Conservation (phyloP, 208 protist species). For the Tetramitus jugosus region DNA sequence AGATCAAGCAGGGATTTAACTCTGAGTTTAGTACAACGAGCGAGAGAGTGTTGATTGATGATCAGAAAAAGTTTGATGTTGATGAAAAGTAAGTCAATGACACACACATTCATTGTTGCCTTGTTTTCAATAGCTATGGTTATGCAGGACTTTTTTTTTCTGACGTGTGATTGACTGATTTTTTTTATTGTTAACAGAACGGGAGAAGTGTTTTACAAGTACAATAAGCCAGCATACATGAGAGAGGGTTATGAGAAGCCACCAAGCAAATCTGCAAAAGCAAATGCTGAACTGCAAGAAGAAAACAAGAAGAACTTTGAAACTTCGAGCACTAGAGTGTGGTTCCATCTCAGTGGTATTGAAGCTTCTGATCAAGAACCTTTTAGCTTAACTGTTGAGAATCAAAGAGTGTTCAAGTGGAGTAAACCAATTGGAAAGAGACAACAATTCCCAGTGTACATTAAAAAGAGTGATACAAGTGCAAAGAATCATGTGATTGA, state of each 20-base stretch:
- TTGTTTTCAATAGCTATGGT: no score
- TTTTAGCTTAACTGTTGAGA: background rate
- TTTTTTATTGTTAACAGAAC: no score
- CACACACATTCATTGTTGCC: no score
- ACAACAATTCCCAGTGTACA: background rate
- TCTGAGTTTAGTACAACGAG: background rate
- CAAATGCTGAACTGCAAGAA: no score
- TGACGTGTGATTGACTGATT: no score
- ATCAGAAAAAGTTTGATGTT: conserved; percentile 2
- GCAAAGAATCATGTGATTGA: background rate
- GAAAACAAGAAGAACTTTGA: background rate
- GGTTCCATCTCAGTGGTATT: background rate
- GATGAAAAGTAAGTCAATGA: background rate
- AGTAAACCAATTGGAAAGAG: background rate
- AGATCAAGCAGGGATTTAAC: background rate
- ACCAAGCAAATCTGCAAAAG: background rate
- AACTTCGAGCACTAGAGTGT: background rate
- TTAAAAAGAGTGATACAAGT: background rate
- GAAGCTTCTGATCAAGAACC: background rate
- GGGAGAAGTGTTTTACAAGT: no score
- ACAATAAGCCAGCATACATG: background rate
- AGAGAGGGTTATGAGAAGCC: background rate
- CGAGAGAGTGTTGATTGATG: background rate
- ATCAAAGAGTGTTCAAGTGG: background rate
- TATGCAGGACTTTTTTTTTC: no score